Evolutionary conservation across 768 basidiomycete species (phyloP), one percentile per base, ranked within the genome.

Genomic region (Candolleomyces aberdarensis): DNA sequence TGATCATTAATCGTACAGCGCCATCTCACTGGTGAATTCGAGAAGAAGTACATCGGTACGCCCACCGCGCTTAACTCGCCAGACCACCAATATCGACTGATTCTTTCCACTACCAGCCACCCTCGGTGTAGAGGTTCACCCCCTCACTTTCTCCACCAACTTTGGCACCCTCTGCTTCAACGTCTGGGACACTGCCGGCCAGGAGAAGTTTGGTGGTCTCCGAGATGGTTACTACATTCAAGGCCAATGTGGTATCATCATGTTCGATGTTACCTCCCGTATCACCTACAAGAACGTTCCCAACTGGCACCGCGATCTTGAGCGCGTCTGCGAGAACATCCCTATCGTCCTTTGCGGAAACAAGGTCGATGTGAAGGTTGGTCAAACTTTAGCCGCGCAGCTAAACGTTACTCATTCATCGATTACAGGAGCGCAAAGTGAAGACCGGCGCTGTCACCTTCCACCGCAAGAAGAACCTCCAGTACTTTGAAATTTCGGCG

Each of bases 211-310:
- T 67, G 97, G 96, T 80, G 96, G 95, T 72, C 91, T 98, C 64
- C 92, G 95, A 65, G 95, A 97, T 77, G 95, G 96, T 50, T 95
- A 94, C 77, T 94, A 94, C 78, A 94, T 94, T 74, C 93, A 96
- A 78, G 95, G 95, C 69, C 97, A 99, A 77, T 98, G 95, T 72
- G 97, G 97, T 69, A 98, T 99, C 83, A 98, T 99, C 87, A 98
- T 99, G 97, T 98, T 98, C 81, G 97, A 94, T 70, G 96, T 98
- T 65, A 98, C 97, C 62, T 97, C 97, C 58, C 89, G 97, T 71
- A 99, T 98, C 86, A 99, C 97, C 59, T 99, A 99, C 84, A 98
- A 98, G 84, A 98, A 98, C 75, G 97, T 99, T 39, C 97, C 97
- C 67, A 99, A 98, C 85, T 99, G 97, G 97, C 96, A 98, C 83